Evolutionary conservation across 225 moss, liverwort and hornwort species (phyloP).

Genomic region (Polytrichum commune): DNA sequence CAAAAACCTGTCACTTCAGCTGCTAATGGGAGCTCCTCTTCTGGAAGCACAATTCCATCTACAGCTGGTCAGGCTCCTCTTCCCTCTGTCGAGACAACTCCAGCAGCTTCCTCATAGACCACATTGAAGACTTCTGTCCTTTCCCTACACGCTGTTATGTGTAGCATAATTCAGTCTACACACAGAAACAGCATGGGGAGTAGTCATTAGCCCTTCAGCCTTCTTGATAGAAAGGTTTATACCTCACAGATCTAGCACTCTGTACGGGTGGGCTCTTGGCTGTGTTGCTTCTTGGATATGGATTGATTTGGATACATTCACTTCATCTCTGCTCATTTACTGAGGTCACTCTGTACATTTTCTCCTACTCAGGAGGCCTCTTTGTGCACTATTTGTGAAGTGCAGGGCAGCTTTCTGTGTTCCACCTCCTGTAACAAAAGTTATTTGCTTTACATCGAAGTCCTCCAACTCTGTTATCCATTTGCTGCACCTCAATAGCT

Average conservation of each 20-base stretch:
- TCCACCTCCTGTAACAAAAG: conserved; percentile 12
- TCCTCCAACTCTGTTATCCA: not conserved
- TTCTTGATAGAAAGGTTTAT: conserved; percentile 13
- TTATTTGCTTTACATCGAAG: conserved; percentile 8
- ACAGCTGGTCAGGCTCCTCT: conserved; percentile 3
- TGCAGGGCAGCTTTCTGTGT: conserved; percentile 1
- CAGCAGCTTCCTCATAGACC: conserved; percentile 19
- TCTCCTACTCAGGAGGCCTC: conserved; percentile 19
- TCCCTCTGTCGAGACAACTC: conserved; percentile 11
- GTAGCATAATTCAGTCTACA: conserved; percentile 18
- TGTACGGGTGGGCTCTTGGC: conserved; percentile 21
- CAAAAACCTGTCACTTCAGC: conserved; percentile 9
- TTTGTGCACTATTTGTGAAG: conserved; percentile 14
- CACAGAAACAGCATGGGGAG: conserved; percentile 1
- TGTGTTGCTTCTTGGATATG: conserved; percentile 11
- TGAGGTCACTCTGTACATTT: conserved; percentile 23
- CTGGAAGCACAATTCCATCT: conserved; percentile 7
- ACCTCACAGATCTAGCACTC: conserved; percentile 17
- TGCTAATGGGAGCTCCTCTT: conserved; percentile 6
- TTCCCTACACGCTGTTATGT: conserved; percentile 16
- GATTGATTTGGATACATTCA: conserved; percentile 5
- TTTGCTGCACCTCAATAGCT: not conserved
- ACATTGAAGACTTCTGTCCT: not conserved
- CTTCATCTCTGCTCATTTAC: not conserved
- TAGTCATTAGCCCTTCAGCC: conserved; percentile 13